These are phyloP conservation scores for Sclerotinia sclerotiorum DNA, from an alignment of 2,329 filamentous ascomycete genomes.

Conservation along the genomic window DNA sequence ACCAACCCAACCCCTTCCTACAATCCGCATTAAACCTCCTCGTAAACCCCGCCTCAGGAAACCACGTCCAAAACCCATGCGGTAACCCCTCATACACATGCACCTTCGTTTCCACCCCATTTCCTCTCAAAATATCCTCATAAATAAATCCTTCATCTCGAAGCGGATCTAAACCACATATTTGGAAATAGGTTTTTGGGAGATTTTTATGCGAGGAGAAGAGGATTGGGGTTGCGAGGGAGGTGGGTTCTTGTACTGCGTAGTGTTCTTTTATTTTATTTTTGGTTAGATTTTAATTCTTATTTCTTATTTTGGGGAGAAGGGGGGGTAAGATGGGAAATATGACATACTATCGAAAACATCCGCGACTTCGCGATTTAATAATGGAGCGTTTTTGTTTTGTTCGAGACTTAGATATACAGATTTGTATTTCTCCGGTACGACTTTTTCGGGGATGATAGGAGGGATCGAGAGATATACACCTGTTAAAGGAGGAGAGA, in stretches of 20 bases:
- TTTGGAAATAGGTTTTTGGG: constrained; percentile 51
- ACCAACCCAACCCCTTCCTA: constrained; percentile 1
- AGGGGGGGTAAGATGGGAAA: neutral
- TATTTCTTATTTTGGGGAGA: too few relatives aligned
- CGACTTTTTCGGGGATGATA: neutral
- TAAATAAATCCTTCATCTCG: constrained; percentile 56
- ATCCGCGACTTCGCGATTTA: constrained; percentile 38
- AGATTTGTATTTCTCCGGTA: constrained; percentile 43
- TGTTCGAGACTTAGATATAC: constrained; percentile 46
- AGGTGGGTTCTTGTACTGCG: constrained; percentile 28
- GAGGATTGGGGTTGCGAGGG: constrained; percentile 41
- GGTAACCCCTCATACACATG: constrained; percentile 41
- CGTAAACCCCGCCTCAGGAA: constrained; percentile 34
- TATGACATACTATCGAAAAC: constrained; percentile 34
- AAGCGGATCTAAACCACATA: constrained; percentile 51
- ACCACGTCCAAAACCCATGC: constrained; percentile 39
- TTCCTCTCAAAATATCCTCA: constrained; percentile 48
- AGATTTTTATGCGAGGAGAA: constrained; percentile 41
- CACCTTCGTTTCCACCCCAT: constrained; percentile 37
- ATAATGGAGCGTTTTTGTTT: constrained; percentile 43
- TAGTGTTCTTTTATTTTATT: neutral
- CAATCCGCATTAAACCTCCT: constrained; percentile 17
- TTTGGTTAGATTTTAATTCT: too few relatives aligned
- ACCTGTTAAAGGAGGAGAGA: constrained; percentile 48
- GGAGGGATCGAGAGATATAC: constrained; percentile 47